Evolutionary conservation across 331 rosid genomes (phyloP).

Genomic region (Quercus phellos): DNA sequence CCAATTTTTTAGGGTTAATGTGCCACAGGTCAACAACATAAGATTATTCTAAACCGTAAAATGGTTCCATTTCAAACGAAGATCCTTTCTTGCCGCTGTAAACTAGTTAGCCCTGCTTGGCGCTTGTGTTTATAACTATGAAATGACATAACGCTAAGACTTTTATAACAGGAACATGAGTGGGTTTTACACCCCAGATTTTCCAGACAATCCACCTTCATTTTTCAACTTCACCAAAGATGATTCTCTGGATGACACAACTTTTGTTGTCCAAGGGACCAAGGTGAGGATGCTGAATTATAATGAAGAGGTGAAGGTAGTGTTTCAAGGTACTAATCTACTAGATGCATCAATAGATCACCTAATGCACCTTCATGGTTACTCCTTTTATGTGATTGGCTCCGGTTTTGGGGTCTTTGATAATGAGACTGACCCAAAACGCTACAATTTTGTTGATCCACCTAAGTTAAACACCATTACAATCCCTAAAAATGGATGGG

Average conservation of each 20-base stretch:
- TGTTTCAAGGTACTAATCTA: slow-evolving; percentile 23
- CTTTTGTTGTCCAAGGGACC: background rate
- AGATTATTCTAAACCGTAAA: no score
- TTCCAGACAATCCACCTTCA: background rate
- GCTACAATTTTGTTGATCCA: slow-evolving; percentile 26
- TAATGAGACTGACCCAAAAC: background rate
- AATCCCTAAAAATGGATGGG: slow-evolving; percentile 20
- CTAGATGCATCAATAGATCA: slow-evolving; percentile 14
- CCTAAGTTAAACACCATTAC: slow-evolving; percentile 15
- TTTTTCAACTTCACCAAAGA: background rate
- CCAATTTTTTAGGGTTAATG: no score
- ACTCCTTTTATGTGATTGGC: slow-evolving; percentile 14
- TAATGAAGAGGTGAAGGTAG: slow-evolving; percentile 19
- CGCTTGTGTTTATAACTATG: background rate
- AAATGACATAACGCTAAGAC: background rate
- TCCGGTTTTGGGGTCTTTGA: slow-evolving; percentile 14
- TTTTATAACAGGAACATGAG: background rate
- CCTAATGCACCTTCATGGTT: slow-evolving; percentile 23
- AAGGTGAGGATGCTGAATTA: background rate
- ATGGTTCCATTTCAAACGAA: no score
- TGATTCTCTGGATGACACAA: background rate
- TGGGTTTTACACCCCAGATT: background rate
- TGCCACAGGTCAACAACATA: no score
- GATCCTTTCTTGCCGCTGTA: no score
- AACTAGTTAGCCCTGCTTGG: no score